phyloP scores from a whole-genome alignment of 2,329 filamentous ascomycete genomes.

The Fusarium sororula region DNA sequence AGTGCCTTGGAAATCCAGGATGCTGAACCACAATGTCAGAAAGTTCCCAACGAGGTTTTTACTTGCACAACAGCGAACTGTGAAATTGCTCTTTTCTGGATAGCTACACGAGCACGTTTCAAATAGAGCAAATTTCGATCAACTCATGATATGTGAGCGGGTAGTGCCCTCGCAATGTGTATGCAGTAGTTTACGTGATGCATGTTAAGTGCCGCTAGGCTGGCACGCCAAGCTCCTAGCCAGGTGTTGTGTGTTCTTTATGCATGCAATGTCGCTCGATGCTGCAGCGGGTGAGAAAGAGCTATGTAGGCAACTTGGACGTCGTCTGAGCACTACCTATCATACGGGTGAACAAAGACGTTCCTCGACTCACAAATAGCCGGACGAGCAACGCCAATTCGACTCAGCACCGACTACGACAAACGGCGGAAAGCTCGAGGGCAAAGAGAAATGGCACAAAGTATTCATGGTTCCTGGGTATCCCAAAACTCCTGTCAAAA shows the following conservation, averaged over 20 bases:
- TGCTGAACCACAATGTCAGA: neutral
- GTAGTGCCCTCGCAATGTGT: neutral
- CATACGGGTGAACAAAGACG: neutral
- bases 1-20: neutral
- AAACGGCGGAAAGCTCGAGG: neutral
- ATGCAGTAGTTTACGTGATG: neutral
- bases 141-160: neutral
- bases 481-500: slow-evolving; percentile 35
- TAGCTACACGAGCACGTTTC: neutral
- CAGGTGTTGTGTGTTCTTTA: neutral
- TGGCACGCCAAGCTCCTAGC: neutral
- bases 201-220: neutral
- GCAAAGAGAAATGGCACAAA: neutral
- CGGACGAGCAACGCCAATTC: neutral
- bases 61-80: neutral
- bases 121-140: neutral
- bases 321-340: neutral
- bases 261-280: slow-evolving; percentile 8
- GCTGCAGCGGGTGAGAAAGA: slow-evolving; percentile 6
- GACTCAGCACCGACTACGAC: neutral
- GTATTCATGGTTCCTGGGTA: slow-evolving; percentile 27
- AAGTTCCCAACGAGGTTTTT: neutral
- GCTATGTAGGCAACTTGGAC: slow-evolving; percentile 9
- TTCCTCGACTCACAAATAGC: neutral
- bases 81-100: neutral